Percentiles rank a stretch among this genome's conserved stretches.
Evolutionary conservation across 352 stramenopile species (phyloP).

Genomic region (Globisporangium takayamanum): DNA sequence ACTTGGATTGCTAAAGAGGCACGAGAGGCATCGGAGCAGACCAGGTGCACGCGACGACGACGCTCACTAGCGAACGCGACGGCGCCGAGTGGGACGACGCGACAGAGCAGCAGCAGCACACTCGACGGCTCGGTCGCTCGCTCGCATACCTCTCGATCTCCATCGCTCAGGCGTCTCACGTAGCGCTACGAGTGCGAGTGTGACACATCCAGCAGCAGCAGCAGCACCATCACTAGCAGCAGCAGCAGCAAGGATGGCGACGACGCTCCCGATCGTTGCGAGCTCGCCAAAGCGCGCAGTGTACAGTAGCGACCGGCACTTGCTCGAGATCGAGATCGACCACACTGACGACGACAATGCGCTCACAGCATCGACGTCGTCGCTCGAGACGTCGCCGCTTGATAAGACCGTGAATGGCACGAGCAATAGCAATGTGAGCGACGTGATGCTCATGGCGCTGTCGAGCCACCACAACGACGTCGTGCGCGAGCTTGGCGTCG

Average conservation of each 20-base stretch:
- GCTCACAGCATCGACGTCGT: constrained; percentile 13
- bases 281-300: constrained; percentile 5
- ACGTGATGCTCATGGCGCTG: constrained; percentile 17
- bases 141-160: neutral
- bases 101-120: constrained; percentile 35
- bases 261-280: constrained; percentile 12
- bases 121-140: neutral
- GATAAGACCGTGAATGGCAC: neutral
- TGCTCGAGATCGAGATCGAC: constrained; percentile 9
- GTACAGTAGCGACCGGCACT: constrained; percentile 6
- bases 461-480: constrained; percentile 51
- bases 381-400: constrained; percentile 6
- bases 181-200: neutral
- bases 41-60: no score
- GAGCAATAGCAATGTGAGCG: neutral
- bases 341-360: constrained; percentile 6
- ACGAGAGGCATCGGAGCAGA: no score
- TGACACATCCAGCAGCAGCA: neutral
- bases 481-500: constrained; percentile 55
- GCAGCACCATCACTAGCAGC: neutral
- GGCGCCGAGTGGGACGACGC: neutral
- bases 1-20: no score
- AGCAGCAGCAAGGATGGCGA: constrained; percentile 6
- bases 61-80: constrained; percentile 46
- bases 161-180: neutral